These are phyloP conservation scores for Thielaviopsis populi DNA, from an alignment of 2,329 filamentous ascomycete genomes.

Conservation along the genomic window DNA sequence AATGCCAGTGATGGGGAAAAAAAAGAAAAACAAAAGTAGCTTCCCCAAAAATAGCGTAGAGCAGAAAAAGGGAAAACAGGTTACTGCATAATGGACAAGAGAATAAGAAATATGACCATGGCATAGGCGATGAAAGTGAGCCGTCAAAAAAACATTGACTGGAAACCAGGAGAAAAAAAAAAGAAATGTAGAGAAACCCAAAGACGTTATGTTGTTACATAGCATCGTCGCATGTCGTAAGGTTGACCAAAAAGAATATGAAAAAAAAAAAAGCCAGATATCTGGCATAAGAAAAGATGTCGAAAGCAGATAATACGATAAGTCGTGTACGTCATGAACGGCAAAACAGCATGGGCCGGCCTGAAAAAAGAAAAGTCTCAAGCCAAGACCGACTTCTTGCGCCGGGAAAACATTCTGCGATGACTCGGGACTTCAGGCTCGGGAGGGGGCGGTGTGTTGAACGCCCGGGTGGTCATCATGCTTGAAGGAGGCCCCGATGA, in stretches of 20 bases:
- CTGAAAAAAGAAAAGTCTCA: not conserved
- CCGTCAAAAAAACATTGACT: not conserved
- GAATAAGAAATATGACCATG: no score
- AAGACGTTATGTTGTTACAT: slow-evolving; percentile 4
- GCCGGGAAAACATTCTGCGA: slow-evolving; percentile 16
- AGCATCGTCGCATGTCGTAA: not conserved
- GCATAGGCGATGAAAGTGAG: not conserved
- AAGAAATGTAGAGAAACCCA: not conserved
- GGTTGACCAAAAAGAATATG: slow-evolving; percentile 3
- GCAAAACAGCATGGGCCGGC: not conserved
- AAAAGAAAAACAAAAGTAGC: not conserved
- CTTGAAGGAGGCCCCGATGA: slow-evolving; percentile 46
- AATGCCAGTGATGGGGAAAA: not conserved
- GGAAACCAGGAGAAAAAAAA: not conserved
- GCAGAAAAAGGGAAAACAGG: not conserved
- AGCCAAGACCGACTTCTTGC: slow-evolving; percentile 14
- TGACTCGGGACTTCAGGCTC: slow-evolving; percentile 15
- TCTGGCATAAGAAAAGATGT: slow-evolving; percentile 1
- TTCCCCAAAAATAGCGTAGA: not conserved
- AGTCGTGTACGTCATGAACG: not conserved
- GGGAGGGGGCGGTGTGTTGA: not conserved
- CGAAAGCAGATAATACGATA: slow-evolving; percentile 7
- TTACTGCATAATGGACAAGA: not conserved
- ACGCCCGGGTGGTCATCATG: not conserved
- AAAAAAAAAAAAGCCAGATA: not conserved